A percentile compares a stretch with the other conserved stretches of the same genome.
Evolutionary conservation across 2,329 filamentous ascomycete genomes (phyloP).

Genomic region (Penicillium sp.): DNA sequence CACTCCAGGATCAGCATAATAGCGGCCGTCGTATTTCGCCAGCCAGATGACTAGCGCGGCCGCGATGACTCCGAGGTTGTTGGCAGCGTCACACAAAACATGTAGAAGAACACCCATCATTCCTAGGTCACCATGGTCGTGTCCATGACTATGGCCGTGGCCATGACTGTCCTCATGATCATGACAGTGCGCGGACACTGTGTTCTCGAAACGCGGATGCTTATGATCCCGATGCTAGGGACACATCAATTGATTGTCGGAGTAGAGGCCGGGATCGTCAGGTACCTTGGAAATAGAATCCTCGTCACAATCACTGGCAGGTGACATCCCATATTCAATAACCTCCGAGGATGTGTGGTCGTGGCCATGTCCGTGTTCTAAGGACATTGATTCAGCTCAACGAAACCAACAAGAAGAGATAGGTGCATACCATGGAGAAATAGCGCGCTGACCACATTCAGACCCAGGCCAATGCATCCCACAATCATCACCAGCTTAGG

Average conservation of each 20-base stretch:
- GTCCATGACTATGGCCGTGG: conserved; percentile 23
- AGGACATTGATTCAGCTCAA: conserved; percentile 7
- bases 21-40: conserved; percentile 59
- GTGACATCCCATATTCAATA: conserved; percentile 19
- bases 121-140: conserved; percentile 60
- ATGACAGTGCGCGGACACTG: conserved; percentile 11
- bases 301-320: conserved; percentile 10
- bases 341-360: conserved; percentile 11
- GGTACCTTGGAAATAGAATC: conserved; percentile 23
- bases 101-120: conserved; percentile 73
- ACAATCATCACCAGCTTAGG: conserved; percentile 70
- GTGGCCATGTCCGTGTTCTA: conserved; percentile 29
- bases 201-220: conserved; percentile 23
- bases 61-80: conserved; percentile 75
- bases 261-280: not conserved
- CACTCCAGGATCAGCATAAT: conserved; percentile 72
- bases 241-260: not conserved
- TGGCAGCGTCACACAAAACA: conserved; percentile 72
- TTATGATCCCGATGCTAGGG: conserved; percentile 33
- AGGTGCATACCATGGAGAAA: conserved; percentile 63
- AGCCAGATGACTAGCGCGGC: conserved; percentile 72
- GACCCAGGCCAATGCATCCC: conserved; percentile 65
- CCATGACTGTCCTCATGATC: conserved; percentile 17
- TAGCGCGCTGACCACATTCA: conserved; percentile 69
- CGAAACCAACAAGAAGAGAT: not conserved